Conservation (phyloP, 2,329 filamentous ascomycete genomes). For the Colletotrichum truncatum region DNA sequence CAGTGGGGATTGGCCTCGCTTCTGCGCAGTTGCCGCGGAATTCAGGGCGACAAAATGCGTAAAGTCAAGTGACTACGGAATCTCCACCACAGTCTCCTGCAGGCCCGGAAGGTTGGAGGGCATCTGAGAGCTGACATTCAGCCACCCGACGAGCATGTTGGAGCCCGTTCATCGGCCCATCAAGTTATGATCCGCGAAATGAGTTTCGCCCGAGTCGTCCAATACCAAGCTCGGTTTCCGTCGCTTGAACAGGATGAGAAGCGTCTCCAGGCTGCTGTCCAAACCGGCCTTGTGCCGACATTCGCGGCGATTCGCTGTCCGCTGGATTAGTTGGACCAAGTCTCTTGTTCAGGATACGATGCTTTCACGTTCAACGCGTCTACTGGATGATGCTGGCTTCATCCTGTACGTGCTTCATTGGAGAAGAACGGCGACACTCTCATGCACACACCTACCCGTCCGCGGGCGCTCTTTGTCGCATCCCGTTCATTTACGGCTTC, state of each 20-base stretch:
- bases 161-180: neutral
- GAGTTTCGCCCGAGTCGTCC: slow-evolving; percentile 3
- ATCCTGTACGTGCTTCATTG: neutral
- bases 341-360: slow-evolving; percentile 1
- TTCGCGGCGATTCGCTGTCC: slow-evolving; percentile 15
- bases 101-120: neutral
- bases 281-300: neutral
- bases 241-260: neutral
- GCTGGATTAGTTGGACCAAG: slow-evolving; percentile 8
- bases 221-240: neutral
- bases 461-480: neutral
- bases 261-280: neutral
- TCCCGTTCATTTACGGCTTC: slow-evolving; percentile 16
- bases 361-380: neutral
- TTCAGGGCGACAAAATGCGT: neutral
- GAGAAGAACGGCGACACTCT: slow-evolving; percentile 9
- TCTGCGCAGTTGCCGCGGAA: slow-evolving; percentile 9
- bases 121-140: neutral
- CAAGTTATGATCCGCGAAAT: neutral
- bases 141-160: neutral
- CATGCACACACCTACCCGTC: neutral
- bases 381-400: neutral
- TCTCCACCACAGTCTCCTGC: neutral
- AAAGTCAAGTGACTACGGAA: slow-evolving; percentile 22
- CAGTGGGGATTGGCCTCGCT: slow-evolving; percentile 1